These are phyloP conservation scores for Chlamydomonas urium DNA, from an alignment of 139 green algal genomes.

Conservation along the genomic window DNA sequence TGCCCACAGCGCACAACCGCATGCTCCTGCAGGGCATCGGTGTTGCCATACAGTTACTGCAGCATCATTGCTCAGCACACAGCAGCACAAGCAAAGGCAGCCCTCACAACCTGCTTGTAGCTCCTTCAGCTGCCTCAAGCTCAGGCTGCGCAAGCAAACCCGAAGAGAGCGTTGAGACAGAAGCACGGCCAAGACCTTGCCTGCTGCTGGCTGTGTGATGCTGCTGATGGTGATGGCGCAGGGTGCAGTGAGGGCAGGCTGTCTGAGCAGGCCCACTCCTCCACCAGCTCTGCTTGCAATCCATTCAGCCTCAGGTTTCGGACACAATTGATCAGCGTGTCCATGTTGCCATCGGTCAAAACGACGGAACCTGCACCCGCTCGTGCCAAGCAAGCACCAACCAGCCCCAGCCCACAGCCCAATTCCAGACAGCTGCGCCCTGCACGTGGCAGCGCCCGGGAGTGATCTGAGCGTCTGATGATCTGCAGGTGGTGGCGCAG, in stretches of 20 bases:
- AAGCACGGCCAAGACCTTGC: neutral
- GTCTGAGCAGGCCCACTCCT: neutral
- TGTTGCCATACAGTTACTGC: neutral
- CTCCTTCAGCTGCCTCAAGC: neutral
- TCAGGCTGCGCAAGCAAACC: neutral
- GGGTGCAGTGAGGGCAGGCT: neutral
- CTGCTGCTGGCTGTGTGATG: too few species aligned
- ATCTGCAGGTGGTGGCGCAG: too few species aligned
- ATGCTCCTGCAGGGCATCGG: neutral
- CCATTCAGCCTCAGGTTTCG: conserved; percentile 62
- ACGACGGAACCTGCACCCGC: conserved; percentile 23
- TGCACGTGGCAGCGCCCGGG: neutral
- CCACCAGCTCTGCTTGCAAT: neutral
- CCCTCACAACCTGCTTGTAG: neutral
- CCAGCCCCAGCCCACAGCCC: conserved; percentile 39
- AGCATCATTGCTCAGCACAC: neutral
- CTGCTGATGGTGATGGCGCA: too few species aligned
- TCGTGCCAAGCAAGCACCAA: conserved; percentile 18
- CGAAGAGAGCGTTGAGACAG: neutral
- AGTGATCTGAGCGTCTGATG: too few species aligned
- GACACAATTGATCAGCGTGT: conserved; percentile 62
- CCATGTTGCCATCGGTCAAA: conserved; percentile 59
- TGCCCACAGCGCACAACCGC: neutral
- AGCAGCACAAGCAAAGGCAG: neutral
- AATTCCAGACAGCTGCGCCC: conserved; percentile 41